Conservation (phyloP, 2,329 filamentous ascomycete species). For the Aspergillus tanneri region DNA sequence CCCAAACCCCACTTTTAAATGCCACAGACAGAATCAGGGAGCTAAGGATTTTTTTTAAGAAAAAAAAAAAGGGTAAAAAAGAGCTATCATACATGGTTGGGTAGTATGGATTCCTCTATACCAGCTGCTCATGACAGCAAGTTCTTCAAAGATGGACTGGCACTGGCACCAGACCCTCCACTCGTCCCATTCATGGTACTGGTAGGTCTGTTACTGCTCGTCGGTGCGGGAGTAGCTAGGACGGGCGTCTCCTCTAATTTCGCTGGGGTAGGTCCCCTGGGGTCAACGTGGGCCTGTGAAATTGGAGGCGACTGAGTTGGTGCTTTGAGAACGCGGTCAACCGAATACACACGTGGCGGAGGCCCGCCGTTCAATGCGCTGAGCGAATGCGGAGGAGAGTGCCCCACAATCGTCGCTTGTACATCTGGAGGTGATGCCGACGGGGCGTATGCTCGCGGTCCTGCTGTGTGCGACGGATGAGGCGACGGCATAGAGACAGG, state of each 20-base stretch:
- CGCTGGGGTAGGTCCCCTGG: conserved; percentile 33
- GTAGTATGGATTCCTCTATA: conserved; percentile 1
- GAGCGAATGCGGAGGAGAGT: conserved; percentile 40
- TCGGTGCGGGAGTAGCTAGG: conserved; percentile 23
- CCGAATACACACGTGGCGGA: conserved; percentile 38
- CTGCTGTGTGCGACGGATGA: conserved; percentile 32
- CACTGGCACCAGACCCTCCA: conserved; percentile 62
- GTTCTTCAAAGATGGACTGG: conserved; percentile 73
- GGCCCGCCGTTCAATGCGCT: conserved; percentile 37
- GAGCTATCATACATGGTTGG: conserved; percentile 19
- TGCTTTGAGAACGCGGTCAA: conserved; percentile 37
- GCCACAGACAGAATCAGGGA: conserved; percentile 4
- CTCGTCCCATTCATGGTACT: conserved; percentile 30
- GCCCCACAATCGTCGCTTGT: conserved; percentile 37
- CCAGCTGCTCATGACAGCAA: conserved; percentile 61
- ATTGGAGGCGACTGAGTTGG: conserved; percentile 38
- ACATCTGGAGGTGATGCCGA: conserved; percentile 40
- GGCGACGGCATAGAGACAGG: conserved; percentile 37
- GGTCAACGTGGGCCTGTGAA: conserved; percentile 35
- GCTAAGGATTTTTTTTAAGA: too few species aligned
- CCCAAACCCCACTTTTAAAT: conserved; percentile 14
- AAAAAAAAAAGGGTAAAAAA: conserved; percentile 7
- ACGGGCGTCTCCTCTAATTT: conserved; percentile 32
- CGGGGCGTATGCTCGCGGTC: conserved; percentile 35
- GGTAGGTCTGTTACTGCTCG: conserved; percentile 29